phyloP scores from a whole-genome alignment of 1,139 yeast genomes.

The Arxiozyma heterogenica region DNA sequence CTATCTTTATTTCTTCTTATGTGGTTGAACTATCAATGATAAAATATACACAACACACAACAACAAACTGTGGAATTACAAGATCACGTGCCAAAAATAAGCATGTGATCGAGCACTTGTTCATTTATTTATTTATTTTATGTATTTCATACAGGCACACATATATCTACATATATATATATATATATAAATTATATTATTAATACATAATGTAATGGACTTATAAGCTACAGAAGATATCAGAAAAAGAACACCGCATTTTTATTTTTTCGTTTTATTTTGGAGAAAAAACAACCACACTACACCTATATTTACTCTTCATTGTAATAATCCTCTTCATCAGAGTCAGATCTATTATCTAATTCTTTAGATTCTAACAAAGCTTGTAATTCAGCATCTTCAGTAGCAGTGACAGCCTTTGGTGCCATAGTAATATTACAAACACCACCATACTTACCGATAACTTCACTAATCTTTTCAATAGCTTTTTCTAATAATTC shows the following conservation, averaged over 20 bases:
- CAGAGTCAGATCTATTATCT: slow-evolving; percentile 54
- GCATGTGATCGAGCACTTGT: too few species aligned
- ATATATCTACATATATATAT: not conserved
- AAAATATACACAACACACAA: too few species aligned
- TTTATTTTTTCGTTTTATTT: too few species aligned
- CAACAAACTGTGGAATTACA: too few species aligned
- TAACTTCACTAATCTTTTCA: slow-evolving; percentile 58
- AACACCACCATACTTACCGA: slow-evolving; percentile 70
- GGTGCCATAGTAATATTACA: slow-evolving; percentile 96
- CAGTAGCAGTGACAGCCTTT: slow-evolving; percentile 96
- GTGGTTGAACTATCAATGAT: too few species aligned
- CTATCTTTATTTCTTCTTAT: not conserved
- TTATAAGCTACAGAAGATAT: not conserved
- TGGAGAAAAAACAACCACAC: not conserved
- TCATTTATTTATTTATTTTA: too few species aligned
- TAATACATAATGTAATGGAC: too few species aligned
- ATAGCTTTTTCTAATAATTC: slow-evolving; percentile 72
- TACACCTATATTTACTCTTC: slow-evolving; percentile 23
- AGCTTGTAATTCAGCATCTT: slow-evolving; percentile 96
- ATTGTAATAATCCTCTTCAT: slow-evolving; percentile 50
- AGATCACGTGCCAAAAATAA: too few species aligned
- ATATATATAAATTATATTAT: not conserved
- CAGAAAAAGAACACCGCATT: not conserved
- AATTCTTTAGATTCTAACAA: slow-evolving; percentile 69
- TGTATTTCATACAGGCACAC: not conserved